Evolutionary conservation across 352 stramenopile genomes (phyloP), one percentile per base, ranked within the genome.

Genomic region (Globisporangium okanoganense): DNA sequence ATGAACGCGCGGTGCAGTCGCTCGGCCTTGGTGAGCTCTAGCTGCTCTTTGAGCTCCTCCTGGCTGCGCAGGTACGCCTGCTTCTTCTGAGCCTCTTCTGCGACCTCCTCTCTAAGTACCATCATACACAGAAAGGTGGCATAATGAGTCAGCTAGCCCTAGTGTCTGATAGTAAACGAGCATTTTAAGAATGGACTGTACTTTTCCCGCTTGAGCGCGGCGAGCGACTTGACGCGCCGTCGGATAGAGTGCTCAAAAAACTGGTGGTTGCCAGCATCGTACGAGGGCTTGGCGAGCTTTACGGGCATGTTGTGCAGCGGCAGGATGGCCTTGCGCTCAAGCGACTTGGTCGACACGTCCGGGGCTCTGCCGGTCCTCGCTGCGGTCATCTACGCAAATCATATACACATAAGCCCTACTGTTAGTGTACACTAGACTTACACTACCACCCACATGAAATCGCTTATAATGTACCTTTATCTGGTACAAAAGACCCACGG

Each of bases 401-500:
- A 33, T 7, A 33, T 33, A 33, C 29, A 58, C 35, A 27, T 2
- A 27, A 69, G 40, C 8, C 49, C 14, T 3, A 48, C 31, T 45
- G 16, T 45, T 22, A 45, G 6, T 45, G 13, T n/a, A n/a, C 36
- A 43, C 5, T 18, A n/a, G 36, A 5, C 13, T 1, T 6, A 47
- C 12, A 51, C n/a, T 31, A 22, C 7, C 27, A 31, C 14, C 48
- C 22, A 43, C 27, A 53, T n/a, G n/a, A n/a, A n/a, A n/a, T n/a
- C n/a, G n/a, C n/a, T n/a, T n/a, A n/a, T n/a, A n/a, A n/a, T n/a
- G 2, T 54, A 92, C 79, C 73, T 94, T 95, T 62, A 96, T 87
- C 59, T 96, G 86, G 68, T 95, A 96, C 13, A 97, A 67, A 38
- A 96, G 43, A n/a, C 88, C 83, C 14, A 76, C 74, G 0, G 82